Evolutionary conservation across 371 early-diverging fungal genomes (phyloP), one percentile per base, ranked within the genome.

Genomic region (Blakeslea trispora): DNA sequence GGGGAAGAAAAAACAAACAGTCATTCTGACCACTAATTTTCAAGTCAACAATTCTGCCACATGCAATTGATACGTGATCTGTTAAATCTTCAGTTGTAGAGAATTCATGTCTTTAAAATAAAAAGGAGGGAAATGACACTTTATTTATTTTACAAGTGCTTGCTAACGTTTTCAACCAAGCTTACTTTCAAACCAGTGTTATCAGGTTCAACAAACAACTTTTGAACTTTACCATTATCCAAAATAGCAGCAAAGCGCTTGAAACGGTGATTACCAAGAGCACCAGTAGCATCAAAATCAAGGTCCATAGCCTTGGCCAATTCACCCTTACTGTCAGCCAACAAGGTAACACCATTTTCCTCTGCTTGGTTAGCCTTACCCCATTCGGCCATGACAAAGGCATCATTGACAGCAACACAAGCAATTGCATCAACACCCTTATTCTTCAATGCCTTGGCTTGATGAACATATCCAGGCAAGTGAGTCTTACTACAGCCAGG

Each of bases 311-410:
- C 79, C 56, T 83, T 81, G 56, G 83, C 79, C 21, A 87, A 79
- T 40, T 74, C 83, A 32, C 83, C 90, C 40, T 78, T 75, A 17
- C 79, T 73, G 65, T 91, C 91, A 31, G 89, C 84, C 32, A 88
- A 68, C 66, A 91, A 72, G 32, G 72, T 77, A 45, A 88, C 72
- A 50, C 59, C 44, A 13, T 55, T 52, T 3, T 65, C 63, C 10
- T 64, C 61, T 19, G 39, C 74, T 39, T 74, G 63, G 24, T 75
- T 64, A 14, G 69, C 58, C 55, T 84, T 76, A 45, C 83, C 81
- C 89, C 89, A 91, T 45, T 86, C 91, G 48, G 74, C 73, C 81
- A 85, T 81, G n/a, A 89, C 89, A 68, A 84, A 89, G 42, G 86
- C 84, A 57, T 88, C 86, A 61, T 90, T 87, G 37, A 86, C 84